Percentiles rank a stretch among this genome's conserved stretches.
Conservation (phyloP, 2,329 filamentous ascomycete species). For the Waltergamsia citrina region DNA sequence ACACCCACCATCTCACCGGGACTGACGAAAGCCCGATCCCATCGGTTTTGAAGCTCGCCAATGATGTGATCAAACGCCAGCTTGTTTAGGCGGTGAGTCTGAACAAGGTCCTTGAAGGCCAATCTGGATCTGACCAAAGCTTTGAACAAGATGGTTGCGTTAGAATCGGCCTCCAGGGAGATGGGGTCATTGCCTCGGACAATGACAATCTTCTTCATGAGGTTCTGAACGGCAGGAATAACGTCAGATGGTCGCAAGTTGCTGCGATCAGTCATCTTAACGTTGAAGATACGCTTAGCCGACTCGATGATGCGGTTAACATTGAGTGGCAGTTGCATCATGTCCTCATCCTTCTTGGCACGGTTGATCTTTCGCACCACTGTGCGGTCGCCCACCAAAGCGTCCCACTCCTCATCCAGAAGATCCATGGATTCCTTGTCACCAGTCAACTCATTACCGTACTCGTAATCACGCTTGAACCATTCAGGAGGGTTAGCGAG, state of each 20-base stretch:
- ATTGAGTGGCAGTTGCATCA: constrained; percentile 88
- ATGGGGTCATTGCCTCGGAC: constrained; percentile 79
- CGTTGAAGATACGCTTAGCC: constrained; percentile 82
- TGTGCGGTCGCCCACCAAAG: constrained; percentile 63
- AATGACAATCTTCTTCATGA: constrained; percentile 71
- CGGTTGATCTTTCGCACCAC: constrained; percentile 62
- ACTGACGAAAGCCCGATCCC: constrained; percentile 74
- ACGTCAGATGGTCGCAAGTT: constrained; percentile 85
- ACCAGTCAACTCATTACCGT: constrained; percentile 76
- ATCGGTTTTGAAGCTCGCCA: constrained; percentile 82
- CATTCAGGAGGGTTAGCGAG: constrained; percentile 50
- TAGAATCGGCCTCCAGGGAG: constrained; percentile 77
- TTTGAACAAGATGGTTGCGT: constrained; percentile 87
- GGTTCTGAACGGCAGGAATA: constrained; percentile 64
- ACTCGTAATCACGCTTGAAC: constrained; percentile 53
- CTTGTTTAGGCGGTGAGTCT: constrained; percentile 77
- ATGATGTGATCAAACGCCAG: constrained; percentile 88
- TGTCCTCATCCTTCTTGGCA: constrained; percentile 66
- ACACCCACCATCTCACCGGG: constrained; percentile 99
- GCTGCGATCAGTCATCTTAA: constrained; percentile 76
- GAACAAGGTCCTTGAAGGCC: constrained; percentile 86
- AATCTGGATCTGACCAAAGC: constrained; percentile 80
- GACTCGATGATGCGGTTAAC: constrained; percentile 84
- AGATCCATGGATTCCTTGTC: constrained; percentile 81
- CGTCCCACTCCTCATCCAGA: constrained; percentile 82